Base-by-base conservation (phyloP, 371 early-diverging fungal genomes). In the Smittium culicis region DNA sequence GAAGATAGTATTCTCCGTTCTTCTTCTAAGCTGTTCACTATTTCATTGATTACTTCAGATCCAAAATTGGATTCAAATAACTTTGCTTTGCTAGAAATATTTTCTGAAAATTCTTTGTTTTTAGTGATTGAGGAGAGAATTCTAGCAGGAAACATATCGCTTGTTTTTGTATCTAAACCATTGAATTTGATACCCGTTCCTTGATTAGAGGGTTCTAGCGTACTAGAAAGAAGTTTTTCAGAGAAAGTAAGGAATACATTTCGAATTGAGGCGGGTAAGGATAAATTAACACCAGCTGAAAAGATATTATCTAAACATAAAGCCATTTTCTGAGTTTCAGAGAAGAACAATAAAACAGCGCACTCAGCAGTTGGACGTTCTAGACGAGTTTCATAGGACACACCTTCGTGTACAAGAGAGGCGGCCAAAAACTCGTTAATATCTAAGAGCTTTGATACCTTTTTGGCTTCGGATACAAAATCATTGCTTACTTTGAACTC, bases 391-490 rank as follows among this genome's bases (percentile, higher is more conserved):
- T 79, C 73, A 34, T 79, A 77, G 14, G 78, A 70, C 34, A 82
- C 74, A 0, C 86, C 91, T 67, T 81, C 69, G 66, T 85, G 82
- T 55, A 92, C 77, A 2, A 93, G 75, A 0, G 85, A 78, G 0
- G 90, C 82, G 14, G 93, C 92, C 2, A 82, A 73, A 68, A 84
- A 77, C 72, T 93, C 93, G 73, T 88, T 86, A 59, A 93, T 80
- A 29, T 85, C 80, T 54, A 94, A 80, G 67, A 90, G 83, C 74
- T 92, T 89, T 1, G 90, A 88, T 54, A 93, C 70, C 71, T 83
- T 79, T 34, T 86, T 69, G 2, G 85, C 82, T 62, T 82, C 82
- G n/a, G 77, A 66, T 65, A 81, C 80, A 67, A 91, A 91, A 24
- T 85, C 85, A n/a, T 77, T 74, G 72, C 83, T 89, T 70, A 88